Conservation (phyloP, 148 eudicot genomes). For the Arbutus unedo region DNA sequence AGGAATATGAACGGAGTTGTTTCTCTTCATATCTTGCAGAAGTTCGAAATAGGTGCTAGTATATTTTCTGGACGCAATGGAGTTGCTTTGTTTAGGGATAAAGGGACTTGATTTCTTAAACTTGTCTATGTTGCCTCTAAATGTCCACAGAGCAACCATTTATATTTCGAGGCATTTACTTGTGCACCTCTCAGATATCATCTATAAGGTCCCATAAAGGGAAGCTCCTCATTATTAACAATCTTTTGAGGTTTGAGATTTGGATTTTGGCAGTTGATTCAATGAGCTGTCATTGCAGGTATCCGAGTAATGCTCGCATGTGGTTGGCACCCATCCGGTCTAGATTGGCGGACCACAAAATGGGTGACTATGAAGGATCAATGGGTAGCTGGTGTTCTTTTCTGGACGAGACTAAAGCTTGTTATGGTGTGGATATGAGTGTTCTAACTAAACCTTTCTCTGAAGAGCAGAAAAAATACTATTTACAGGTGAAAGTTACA, state of each 20-base stretch:
- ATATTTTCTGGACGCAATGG: neutral
- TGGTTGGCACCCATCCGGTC: conserved; percentile 95
- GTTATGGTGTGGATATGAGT: conserved; percentile 94
- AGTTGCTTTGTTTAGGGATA: neutral
- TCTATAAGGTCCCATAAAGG: neutral
- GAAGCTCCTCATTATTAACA: neutral
- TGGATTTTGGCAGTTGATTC: neutral
- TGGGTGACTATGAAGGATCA: conserved; percentile 64
- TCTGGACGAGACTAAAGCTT: conserved; percentile 57
- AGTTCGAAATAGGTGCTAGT: neutral
- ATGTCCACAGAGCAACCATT: neutral
- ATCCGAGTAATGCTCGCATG: conserved; percentile 98
- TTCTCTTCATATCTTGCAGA: neutral
- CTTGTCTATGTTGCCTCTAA: neutral
- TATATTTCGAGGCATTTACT: neutral
- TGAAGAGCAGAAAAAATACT: conserved; percentile 80
- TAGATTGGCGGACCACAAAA: conserved; percentile 67
- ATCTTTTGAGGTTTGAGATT: neutral
- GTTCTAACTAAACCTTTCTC: conserved; percentile 62
- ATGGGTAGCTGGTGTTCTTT: conserved; percentile 84
- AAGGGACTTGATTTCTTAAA: neutral
- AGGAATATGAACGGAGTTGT: neutral
- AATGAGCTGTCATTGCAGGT: conserved; percentile 49
- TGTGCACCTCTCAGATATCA: neutral
- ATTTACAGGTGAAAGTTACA: conserved; percentile 56